Base-by-base conservation (phyloP, 2,329 filamentous ascomycete species). In the Exutisphaerella laricina region DNA sequence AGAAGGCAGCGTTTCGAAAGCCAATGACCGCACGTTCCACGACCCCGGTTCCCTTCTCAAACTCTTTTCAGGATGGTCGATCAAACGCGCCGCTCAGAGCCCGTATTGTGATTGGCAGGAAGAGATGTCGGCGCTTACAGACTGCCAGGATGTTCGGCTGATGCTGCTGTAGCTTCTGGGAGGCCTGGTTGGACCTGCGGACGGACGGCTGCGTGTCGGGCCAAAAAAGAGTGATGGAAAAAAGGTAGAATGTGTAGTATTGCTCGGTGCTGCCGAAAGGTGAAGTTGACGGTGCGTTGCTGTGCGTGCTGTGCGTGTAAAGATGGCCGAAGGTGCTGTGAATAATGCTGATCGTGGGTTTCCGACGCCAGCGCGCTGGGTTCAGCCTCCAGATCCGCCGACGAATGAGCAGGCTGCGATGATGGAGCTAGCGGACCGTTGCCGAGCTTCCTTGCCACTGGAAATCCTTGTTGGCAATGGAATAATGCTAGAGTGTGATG, bases 1-100 rank as follows among this genome's bases (percentile, higher is more conserved):
- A 36, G 23, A 33, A 43, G 31, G 40, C 40, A 45, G 48, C 41
- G 48, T 45, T 35, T 37, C 35, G 37, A 25, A 22, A 20, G n/a
- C 48, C 48, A 53, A 51, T 49, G 25, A 35, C 34, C 43, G 39
- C 12, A n/a, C 31, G 41, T 39, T 43, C 48, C 48, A 47, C 16
- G 22, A 18, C 22, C 32, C 23, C 36, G 43, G 43, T 32, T 46
- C 43, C 43, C 26, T 39, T 32, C 33, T 45, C 44, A 34, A 33
- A 29, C 21, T 21, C 16, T 14, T 20, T 21, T 32, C 20, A 14
- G 21, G 16, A 43, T 33, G 18, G 28, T n/a, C 40, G 43, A 46
- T 46, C 43, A 42, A 42, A 46, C 43, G 43, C 42, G 43, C 39
- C 43, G 43, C 39, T 23, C 9, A 13, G 13, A 26, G 35, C 34